Evolutionary conservation across 768 basidiomycete species (phyloP), one percentile per base, ranked within the genome.

Genomic region (Brasilioporus rufonigricans): DNA sequence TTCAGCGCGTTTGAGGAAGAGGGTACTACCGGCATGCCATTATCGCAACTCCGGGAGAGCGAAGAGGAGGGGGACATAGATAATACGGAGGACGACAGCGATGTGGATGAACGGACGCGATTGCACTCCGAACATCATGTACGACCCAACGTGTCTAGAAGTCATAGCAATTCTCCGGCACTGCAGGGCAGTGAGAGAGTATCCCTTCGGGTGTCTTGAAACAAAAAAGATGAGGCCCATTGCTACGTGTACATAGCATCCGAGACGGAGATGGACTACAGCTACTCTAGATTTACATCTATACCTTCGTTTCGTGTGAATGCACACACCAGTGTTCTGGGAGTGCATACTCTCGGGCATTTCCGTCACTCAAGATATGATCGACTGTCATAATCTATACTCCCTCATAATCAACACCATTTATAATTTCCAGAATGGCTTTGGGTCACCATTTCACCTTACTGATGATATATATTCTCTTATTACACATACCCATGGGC

Each of bases 1-100:
- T 94, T 93, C 72, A 84, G 80, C 67, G 80, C 91, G 13, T 93
- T 89, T 61, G 90, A 87, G 52, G 84, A 79, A 46, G 59, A 26
- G 12, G 58, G 54, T 18, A 31, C n/a, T 29, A 33, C 27, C 26
- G 39, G 70, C 52, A 75, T 88, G 40, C 84, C 85, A 13, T 64
- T 95, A 44, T 76, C 81, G 13, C 76, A 78, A 57, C 72, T 95
- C 49, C 73, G 78, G 36, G 92, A 93, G 74, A 80, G 77, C 39
- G 86, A 84, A 46, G 85, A 85, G 46, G 83, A 84, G 44, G 77
- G 70, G 11, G 71, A 71, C 19, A 19, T 35, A 18, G 77, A 77
- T 32, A 79, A 77, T 19, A 73, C 72, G 41, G 77, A 77, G 52
- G 73, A 74, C 47, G 79, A 77, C 56, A 69, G 73, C 69, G 71